These are phyloP conservation scores for Grosmannia clavigera DNA, from an alignment of 2,329 filamentous ascomycete species.

Conservation along the genomic window DNA sequence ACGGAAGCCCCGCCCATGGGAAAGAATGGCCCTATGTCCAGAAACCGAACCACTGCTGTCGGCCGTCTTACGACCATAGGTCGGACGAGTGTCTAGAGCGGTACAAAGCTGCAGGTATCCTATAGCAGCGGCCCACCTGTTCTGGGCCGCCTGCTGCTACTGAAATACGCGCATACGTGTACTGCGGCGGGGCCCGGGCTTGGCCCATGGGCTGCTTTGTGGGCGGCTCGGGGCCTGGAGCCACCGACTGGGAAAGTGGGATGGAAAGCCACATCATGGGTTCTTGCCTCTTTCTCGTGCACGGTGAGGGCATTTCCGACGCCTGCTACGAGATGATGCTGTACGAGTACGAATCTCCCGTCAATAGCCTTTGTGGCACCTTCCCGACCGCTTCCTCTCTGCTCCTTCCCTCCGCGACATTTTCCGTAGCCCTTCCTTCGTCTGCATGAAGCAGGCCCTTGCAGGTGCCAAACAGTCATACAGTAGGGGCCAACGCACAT, in stretches of 20 bases:
- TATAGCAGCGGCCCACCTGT: neutral
- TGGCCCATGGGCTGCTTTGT: neutral
- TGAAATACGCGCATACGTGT: neutral
- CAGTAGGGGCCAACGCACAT: too few relatives aligned
- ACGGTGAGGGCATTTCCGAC: neutral
- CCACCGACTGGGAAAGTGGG: neutral
- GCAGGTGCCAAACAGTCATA: too few relatives aligned
- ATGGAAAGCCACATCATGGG: neutral
- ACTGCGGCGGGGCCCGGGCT: neutral
- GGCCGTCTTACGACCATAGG: slow-evolving; percentile 3
- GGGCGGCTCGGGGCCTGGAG: neutral
- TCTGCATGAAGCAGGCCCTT: too few relatives aligned
- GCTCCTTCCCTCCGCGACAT: neutral
- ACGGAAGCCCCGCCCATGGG: neutral
- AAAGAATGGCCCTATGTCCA: neutral
- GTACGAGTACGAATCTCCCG: neutral
- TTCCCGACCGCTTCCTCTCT: neutral
- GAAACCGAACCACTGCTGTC: slow-evolving; percentile 1
- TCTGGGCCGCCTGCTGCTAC: neutral
- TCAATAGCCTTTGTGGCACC: neutral
- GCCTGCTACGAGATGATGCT: neutral
- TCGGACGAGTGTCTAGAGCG: neutral
- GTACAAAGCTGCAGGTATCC: neutral
- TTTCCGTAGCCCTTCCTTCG: neutral
- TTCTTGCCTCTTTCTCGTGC: neutral